Evolutionary conservation across 106 monocot genomes (phyloP), one percentile per base, ranked within the genome.

Genomic region (Dactylorhiza incarnata): DNA sequence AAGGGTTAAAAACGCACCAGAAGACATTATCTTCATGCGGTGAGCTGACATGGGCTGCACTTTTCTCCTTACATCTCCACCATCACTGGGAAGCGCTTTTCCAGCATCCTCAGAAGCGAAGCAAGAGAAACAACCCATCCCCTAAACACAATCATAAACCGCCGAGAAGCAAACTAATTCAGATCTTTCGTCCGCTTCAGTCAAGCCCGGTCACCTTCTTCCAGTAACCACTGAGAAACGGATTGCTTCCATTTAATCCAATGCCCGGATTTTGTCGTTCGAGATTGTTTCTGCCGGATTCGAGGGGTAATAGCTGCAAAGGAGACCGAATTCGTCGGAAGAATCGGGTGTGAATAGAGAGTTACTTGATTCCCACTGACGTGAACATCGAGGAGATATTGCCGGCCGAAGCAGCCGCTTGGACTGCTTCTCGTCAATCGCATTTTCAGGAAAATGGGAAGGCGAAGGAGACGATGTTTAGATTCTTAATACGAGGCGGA

Each of bases 61-160:
- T 65, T 26, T 26, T 12, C 49, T 45, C 72, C 1, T 72, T 23
- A 3, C 72, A 72, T 49, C 72, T 3, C 22, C 47, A 47, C 23
- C 48, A 15, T 44, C 48, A 9, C 72, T 19, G 3, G 22, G 43
- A 72, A 16, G 19, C 15, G 16, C 48, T 11, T 49, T 13, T 8
- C 5, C 72, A 7, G 4, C 49, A 17, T 71, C 70, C 70, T 48
- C 20, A 14, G 49, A 47, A 72, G 2, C 72, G 48, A 72, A 72
- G 49, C 72, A 72, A 72, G 72, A 20, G 72, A 72, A 72, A 49
- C 72, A 72, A 23, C 72, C 72, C 72, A 72, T 72, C 49, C 46
- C 25, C 69, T 44, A 16, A 59, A 45, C 45, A 19, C 71, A 49
- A 72, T 72, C 72, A 20, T 9, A 72, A 23, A 72, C 20, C 49